These are phyloP conservation scores for Smithsoniella earleae DNA, from an alignment of 163 green algal genomes.

Conservation along the genomic window DNA sequence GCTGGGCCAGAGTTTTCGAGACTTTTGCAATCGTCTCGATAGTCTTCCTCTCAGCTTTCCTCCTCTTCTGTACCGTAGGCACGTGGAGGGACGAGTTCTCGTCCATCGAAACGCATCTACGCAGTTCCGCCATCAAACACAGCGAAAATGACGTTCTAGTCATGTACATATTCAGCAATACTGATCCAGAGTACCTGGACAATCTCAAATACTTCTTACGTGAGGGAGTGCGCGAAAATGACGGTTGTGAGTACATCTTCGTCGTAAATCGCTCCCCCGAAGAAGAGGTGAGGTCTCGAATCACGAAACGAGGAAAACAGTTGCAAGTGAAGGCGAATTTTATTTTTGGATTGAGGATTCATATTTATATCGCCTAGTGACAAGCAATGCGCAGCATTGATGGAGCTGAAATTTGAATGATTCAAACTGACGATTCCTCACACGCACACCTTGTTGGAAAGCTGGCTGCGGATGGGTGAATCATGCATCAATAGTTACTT, in stretches of 20 bases:
- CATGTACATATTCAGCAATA: conserved; percentile 54
- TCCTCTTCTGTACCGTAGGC: too few relatives aligned
- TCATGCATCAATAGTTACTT: neutral
- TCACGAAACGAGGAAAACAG: too few relatives aligned
- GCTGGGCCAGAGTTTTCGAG: too few relatives aligned
- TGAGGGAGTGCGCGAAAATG: conserved; percentile 43
- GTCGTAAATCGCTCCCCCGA: conserved; percentile 35
- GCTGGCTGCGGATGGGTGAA: neutral
- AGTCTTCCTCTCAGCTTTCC: too few relatives aligned
- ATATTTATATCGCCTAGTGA: neutral
- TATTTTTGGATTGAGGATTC: too few relatives aligned
- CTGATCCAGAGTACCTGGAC: conserved; percentile 52
- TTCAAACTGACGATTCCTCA: neutral
- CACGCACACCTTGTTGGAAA: neutral
- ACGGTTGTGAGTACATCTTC: conserved; percentile 49
- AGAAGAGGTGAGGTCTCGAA: conserved; percentile 14
- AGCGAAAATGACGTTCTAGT: conserved; percentile 44
- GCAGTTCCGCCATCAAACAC: too few relatives aligned
- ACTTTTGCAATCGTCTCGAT: too few relatives aligned
- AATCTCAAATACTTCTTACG: conserved; percentile 57
- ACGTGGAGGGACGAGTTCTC: too few relatives aligned
- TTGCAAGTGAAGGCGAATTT: too few relatives aligned
- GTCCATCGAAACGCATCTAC: too few relatives aligned
- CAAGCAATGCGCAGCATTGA: neutral
- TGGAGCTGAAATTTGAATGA: neutral